Evolutionary conservation across 2,329 filamentous ascomycete species (phyloP).

Genomic region (Fusarium anthophilum): DNA sequence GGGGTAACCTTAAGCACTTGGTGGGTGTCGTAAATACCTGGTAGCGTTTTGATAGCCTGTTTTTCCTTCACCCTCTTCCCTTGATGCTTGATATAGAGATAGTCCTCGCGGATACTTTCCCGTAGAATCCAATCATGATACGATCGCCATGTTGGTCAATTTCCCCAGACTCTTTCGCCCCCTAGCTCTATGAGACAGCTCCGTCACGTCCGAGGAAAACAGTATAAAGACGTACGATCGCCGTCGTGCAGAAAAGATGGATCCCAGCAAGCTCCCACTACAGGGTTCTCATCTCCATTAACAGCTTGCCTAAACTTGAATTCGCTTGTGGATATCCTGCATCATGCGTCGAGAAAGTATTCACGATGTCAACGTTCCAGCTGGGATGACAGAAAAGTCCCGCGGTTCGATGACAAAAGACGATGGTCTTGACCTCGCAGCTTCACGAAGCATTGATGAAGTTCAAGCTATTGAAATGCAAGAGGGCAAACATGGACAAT

Average conservation of each 20-base stretch:
- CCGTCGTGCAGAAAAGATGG: neutral
- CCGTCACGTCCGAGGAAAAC: neutral
- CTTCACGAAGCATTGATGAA: constrained; percentile 11
- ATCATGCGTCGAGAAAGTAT: constrained; percentile 16
- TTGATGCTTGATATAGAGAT: neutral
- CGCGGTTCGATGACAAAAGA: constrained; percentile 19
- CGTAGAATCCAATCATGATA: constrained; percentile 17
- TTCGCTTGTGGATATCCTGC: neutral
- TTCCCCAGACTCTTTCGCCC: neutral
- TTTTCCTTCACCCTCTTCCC: neutral
- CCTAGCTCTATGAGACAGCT: neutral
- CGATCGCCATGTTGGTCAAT: neutral
- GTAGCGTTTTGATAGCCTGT: neutral
- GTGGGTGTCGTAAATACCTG: neutral
- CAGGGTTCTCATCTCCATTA: neutral
- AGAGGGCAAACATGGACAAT: constrained; percentile 23
- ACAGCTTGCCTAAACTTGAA: neutral
- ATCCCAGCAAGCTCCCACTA: neutral
- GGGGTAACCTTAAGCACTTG: neutral
- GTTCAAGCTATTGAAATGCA: constrained; percentile 8
- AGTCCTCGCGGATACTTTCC: constrained; percentile 23
- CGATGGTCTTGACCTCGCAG: neutral
- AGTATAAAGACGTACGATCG: constrained; percentile 6
- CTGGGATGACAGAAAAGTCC: constrained; percentile 10
- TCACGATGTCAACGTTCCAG: constrained; percentile 5